phyloP scores from a whole-genome alignment of 306 rosid genomes.

The Prunus mume region DNA sequence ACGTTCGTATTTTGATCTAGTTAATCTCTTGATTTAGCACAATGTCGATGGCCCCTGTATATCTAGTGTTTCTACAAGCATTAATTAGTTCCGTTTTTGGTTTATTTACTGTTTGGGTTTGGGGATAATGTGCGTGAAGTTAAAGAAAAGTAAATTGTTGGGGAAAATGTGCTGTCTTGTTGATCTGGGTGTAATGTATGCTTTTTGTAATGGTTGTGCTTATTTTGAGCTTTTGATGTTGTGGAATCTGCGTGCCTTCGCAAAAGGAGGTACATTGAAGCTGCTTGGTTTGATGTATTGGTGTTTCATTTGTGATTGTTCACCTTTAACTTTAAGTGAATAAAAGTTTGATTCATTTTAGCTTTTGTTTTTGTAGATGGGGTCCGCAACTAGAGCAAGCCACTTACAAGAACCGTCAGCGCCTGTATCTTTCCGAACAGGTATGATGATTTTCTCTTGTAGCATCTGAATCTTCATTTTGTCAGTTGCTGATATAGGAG shows the following conservation, averaged over 20 bases:
- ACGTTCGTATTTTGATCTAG: neutral
- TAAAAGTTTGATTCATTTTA: neutral
- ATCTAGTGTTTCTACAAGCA: neutral
- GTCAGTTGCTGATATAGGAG: neutral
- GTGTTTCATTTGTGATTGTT: neutral
- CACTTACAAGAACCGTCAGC: constrained; percentile 83
- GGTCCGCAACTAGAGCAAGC: constrained; percentile 73
- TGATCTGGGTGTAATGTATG: no score
- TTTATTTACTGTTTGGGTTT: neutral
- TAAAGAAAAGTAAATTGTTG: neutral
- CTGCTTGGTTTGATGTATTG: neutral
- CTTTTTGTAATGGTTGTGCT: neutral
- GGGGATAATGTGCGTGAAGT: constrained; percentile 11
- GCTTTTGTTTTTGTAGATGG: constrained; percentile 50
- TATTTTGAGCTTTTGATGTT: neutral
- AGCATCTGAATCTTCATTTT: neutral
- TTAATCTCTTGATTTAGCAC: neutral
- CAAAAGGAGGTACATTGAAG: no score
- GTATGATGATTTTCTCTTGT: constrained; percentile 17
- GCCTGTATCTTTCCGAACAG: constrained; percentile 90
- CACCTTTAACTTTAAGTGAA: neutral
- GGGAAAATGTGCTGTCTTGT: neutral
- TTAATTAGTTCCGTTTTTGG: neutral
- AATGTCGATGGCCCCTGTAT: neutral
- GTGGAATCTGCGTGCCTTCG: neutral